Evolutionary conservation across 139 green algal species (phyloP).

Genomic region (Auxenochlorella protothecoides): DNA sequence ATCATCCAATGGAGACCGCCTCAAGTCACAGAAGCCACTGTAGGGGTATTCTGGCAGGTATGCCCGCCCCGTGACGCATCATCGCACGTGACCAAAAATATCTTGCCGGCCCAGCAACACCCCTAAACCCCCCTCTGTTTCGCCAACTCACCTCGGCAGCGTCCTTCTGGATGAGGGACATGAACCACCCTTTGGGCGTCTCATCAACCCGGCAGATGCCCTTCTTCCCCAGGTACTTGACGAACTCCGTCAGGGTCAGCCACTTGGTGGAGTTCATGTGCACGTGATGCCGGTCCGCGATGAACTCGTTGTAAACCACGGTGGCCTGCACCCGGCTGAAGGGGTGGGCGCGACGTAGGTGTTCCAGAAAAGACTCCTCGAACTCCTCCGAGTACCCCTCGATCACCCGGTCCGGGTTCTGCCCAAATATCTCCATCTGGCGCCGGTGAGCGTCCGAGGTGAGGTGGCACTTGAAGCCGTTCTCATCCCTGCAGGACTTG

Average conservation of each 20-base stretch:
- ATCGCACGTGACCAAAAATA: too few relatives aligned
- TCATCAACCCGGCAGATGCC: constrained; percentile 89
- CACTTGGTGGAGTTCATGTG: constrained; percentile 98
- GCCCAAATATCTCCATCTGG: constrained; percentile 85
- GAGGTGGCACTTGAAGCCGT: constrained; percentile 97
- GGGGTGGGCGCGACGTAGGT: constrained; percentile 66
- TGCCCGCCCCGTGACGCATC: too few relatives aligned
- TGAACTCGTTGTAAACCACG: constrained; percentile 93
- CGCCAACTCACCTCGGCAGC: constrained; percentile 9
- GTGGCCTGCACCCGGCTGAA: constrained; percentile 67
- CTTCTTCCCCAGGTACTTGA: constrained; percentile 60
- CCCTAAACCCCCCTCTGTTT: neutral
- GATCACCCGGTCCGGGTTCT: constrained; percentile 64
- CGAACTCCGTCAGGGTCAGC: constrained; percentile 82
- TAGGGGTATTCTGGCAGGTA: too few relatives aligned
- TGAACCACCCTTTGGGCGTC: constrained; percentile 90
- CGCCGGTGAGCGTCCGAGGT: constrained; percentile 65
- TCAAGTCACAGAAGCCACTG: too few relatives aligned
- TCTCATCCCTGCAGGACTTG: constrained; percentile 97
- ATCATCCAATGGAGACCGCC: too few relatives aligned
- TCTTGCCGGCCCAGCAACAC: too few relatives aligned
- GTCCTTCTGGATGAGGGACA: constrained; percentile 43
- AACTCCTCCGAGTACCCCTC: constrained; percentile 85
- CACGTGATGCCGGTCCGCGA: constrained; percentile 78
- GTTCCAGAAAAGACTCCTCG: constrained; percentile 79